These are phyloP conservation scores for Naegleria lovaniensis DNA, from an alignment of 208 protist genomes.

Conservation along the genomic window DNA sequence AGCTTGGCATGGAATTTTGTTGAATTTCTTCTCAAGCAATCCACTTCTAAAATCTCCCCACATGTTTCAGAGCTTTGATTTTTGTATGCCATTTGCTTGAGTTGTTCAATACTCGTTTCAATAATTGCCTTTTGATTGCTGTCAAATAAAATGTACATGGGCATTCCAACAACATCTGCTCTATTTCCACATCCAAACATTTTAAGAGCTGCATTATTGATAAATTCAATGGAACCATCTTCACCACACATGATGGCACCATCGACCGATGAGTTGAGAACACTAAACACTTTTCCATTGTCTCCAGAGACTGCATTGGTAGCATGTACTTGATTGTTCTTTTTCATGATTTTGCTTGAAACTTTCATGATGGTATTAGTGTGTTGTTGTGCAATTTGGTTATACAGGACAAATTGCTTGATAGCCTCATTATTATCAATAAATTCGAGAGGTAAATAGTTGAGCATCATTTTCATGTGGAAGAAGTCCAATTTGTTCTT, in stretches of 20 bases:
- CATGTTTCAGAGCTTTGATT: neutral
- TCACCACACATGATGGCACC: neutral
- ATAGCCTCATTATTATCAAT: neutral
- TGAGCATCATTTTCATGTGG: neutral
- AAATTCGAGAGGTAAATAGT: neutral
- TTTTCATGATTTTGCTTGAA: neutral
- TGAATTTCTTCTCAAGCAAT: neutral
- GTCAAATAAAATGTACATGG: neutral
- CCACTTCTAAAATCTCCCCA: neutral
- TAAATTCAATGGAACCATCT: neutral
- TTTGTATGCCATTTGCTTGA: neutral
- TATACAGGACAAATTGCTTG: neutral
- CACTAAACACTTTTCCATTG: neutral
- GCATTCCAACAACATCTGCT: neutral
- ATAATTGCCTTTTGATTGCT: no score
- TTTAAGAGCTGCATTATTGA: neutral
- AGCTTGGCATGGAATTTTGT: neutral
- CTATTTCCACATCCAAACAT: neutral
- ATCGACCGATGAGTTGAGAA: neutral
- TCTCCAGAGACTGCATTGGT: neutral
- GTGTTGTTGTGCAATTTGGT: neutral
- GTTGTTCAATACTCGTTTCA: neutral
- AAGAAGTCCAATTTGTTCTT: neutral
- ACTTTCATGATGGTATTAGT: neutral
- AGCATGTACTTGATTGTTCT: neutral